Conservation (phyloP, 106 monocot species). For the Amphibolis antarctica region DNA sequence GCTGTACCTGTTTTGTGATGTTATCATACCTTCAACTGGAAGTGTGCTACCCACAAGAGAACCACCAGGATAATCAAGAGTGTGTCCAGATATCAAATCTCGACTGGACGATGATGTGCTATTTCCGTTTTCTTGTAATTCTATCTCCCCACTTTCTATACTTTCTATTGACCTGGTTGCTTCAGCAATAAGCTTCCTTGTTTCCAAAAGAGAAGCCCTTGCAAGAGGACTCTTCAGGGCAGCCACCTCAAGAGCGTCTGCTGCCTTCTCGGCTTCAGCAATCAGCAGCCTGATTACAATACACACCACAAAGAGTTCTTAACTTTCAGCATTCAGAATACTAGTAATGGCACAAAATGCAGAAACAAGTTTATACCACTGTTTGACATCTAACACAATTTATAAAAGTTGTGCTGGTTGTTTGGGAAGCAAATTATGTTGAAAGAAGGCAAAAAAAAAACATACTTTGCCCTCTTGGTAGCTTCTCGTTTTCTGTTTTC, state of each 20-base stretch:
- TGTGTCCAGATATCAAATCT: conserved; percentile 1
- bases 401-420: no score
- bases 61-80: neutral
- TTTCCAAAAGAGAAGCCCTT: conserved; percentile 75
- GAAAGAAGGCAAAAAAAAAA: no score
- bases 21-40: conserved; percentile 12
- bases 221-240: conserved; percentile 73
- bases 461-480: conserved; percentile 69
- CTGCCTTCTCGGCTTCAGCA: conserved; percentile 88
- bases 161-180: conserved; percentile 53
- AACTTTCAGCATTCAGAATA: neutral
- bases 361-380: no score
- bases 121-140: conserved; percentile 10
- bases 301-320: conserved; percentile 2
- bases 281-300: conserved; percentile 52
- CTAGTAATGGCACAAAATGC: no score
- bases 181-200: conserved; percentile 72
- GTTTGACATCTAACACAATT: no score
- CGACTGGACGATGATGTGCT: neutral
- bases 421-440: neutral
- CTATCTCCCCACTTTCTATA: conserved; percentile 27
- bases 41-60: neutral
- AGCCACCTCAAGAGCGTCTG: conserved; percentile 68
- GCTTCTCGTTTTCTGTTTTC: conserved; percentile 69
- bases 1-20: conserved; percentile 7